Evolutionary conservation across 2,329 filamentous ascomycete species (phyloP).

Genomic region (Colletotrichum musicola): DNA sequence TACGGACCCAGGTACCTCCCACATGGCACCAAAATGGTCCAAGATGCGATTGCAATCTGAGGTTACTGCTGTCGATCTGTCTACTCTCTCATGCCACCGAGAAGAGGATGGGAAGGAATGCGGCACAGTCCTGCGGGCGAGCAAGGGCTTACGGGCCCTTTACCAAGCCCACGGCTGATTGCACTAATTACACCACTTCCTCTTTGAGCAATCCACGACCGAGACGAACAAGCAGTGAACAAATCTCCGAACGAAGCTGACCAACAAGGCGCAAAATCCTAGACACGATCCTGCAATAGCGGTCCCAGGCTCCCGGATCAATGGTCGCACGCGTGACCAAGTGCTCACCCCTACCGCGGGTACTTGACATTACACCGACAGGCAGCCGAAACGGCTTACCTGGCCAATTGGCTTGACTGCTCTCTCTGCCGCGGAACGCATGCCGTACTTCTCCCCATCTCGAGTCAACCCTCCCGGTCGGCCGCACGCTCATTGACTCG

Average conservation of each 20-base stretch:
- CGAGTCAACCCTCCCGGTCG: constrained; percentile 1
- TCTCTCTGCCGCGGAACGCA: not conserved
- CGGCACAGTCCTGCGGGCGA: constrained; percentile 4
- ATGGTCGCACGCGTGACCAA: constrained; percentile 13
- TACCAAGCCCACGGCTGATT: constrained; percentile 8
- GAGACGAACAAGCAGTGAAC: constrained; percentile 10
- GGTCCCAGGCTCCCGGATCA: constrained; percentile 31
- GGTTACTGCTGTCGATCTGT: constrained; percentile 7
- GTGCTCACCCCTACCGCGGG: not conserved
- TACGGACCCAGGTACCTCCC: not conserved
- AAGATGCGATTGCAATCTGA: constrained; percentile 12
- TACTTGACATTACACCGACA: constrained; percentile 1
- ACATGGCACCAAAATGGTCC: not conserved
- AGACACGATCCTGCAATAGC: constrained; percentile 26
- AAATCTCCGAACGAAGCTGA: constrained; percentile 29
- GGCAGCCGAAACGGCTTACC: not conserved
- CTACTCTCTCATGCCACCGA: not conserved
- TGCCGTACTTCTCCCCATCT: not conserved
- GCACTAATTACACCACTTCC: constrained; percentile 16
- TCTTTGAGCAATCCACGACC: constrained; percentile 20
- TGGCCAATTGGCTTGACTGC: not conserved
- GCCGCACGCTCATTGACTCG: not conserved
- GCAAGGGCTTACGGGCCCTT: not conserved
- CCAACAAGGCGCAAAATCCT: constrained; percentile 20
- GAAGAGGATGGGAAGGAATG: not conserved